Base-by-base conservation (phyloP, 1,284 basidiomycete species). In the Trametes sp. region DNA sequence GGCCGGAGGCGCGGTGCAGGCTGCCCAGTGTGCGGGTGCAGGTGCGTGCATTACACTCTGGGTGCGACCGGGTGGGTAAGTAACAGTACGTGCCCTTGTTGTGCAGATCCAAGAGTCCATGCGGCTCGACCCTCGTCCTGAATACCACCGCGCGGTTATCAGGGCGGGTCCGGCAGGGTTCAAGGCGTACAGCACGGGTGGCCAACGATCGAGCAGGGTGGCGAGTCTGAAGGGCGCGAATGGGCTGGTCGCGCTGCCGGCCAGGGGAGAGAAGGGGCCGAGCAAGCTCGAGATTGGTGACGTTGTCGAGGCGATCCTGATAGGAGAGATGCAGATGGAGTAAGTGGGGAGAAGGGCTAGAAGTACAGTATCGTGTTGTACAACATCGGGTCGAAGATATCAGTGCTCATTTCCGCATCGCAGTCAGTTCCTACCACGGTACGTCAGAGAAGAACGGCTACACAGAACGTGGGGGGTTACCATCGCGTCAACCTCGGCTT, bases 71-170 rank as follows among this genome's bases (percentile, higher is more conserved):
- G 42, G 23, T 13, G 7, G 7, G 14, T 4, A 7, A 24, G 8
- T 24, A 21, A 45, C 10, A 3, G 24, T 54, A 21, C 23, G 52
- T 42, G 28, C 8, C 23, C 29, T 10, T 57, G 28, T 21, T 52
- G 29, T 42, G 26, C 55, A 90, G 87, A 72, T 92, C 41, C 84
- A 83, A 65, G 80, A 81, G 56, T 61, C 82, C 0, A 89, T 95
- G 85, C 76, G 75, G 4, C 80, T 94, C 28, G 93, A 95, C 72
- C 74, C 89, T 11, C 81, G 94, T 4, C 86, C 88, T 0, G 93
- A 95, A 72, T 95, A 93, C 75, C 94, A 95, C 74, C 87, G 93
- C 14, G 93, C 89, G 1, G 72, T 87, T 31, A 81, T 94, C 44
- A 80, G 78, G 36, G 78, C 82, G 0, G 80, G 77, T 4, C 56